Evolutionary conservation across 164 flowering plant species (phyloP), one percentile per base, ranked within the genome.

Genomic region (Vitis amurensis): DNA sequence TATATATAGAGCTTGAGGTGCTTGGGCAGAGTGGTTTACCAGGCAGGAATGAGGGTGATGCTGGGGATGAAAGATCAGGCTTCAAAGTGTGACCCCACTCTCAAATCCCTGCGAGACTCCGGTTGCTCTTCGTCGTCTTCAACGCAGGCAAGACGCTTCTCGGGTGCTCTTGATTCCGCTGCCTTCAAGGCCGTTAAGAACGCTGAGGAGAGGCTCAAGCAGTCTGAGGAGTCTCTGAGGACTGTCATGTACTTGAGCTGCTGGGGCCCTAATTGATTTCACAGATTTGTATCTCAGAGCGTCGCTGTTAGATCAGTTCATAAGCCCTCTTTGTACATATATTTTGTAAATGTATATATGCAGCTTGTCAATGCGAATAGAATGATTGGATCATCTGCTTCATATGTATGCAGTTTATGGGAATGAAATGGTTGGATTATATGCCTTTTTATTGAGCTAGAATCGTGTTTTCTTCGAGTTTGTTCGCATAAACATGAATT

Each of bases 241-340:
- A 86, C 82, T 0, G 87, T 89, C 70, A 83, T 89, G 93, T 89
- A 66, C 67, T 74, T 89, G 85, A 87, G 89, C 76, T 85, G 86
- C 29, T 89, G 91, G 91, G 91, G 84, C 68, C 90, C 88, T 29
- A 83, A 73, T 69, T 89, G 61, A 86, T 14, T 9, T 15, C 10
- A 53, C 61, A 4, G 55, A 51, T 53, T n/a, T 15, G 19, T 13
- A 23, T 10, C 27, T 58, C n/a, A 15, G 23, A 16, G 27, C 8
- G 23, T 58, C 8, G 23, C 27, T 58, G 13, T 53, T 53, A 6
- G 44, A 37, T 37, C 7, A 3, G 44, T 37, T 6, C 44, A 3
- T 37, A 3, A 37, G 44, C 7, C 44, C 44, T 37, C 7, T 37
- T 37, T 37, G 44, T 37, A 37, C 44, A 37, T 37, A 37, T 37